A percentile compares a stretch with the other conserved stretches of the same genome.
These are phyloP conservation scores for Geosmithia flava DNA, from an alignment of 2,329 filamentous ascomycete genomes.

Conservation along the genomic window DNA sequence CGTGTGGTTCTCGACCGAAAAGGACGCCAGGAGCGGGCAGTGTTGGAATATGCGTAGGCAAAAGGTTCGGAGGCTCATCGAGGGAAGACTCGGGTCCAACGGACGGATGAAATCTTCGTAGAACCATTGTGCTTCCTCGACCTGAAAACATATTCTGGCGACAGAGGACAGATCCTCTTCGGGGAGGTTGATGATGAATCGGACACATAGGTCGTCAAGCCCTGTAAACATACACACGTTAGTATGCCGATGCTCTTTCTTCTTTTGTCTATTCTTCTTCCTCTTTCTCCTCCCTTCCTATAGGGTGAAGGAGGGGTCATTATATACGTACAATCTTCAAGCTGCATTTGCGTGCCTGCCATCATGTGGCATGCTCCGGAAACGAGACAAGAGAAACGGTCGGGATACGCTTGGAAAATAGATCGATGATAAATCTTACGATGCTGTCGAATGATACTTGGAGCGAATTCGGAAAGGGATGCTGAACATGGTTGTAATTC, in stretches of 20 bases:
- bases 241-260: constrained; percentile 3
- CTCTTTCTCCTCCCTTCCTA: neutral
- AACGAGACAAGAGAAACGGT: neutral
- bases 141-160: constrained; percentile 93
- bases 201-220: constrained; percentile 95
- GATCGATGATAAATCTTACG: constrained; percentile 6
- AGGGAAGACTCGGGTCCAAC: constrained; percentile 71
- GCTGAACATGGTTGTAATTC: constrained; percentile 15
- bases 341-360: constrained; percentile 66
- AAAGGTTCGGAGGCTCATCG: constrained; percentile 74
- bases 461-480: constrained; percentile 14
- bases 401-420: neutral
- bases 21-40: constrained; percentile 76
- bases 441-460: constrained; percentile 16
- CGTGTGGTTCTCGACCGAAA: constrained; percentile 64
- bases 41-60: constrained; percentile 87
- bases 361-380: constrained; percentile 36
- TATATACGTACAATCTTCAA: constrained; percentile 71
- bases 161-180: constrained; percentile 81
- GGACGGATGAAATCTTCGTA: constrained; percentile 99
- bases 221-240: constrained; percentile 31
- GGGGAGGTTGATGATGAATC: constrained; percentile 96
- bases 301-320: neutral
- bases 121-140: constrained; percentile 99
- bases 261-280: constrained; percentile 1